Conservation (phyloP, 352 stramenopile species). For the Peronospora destructor region DNA sequence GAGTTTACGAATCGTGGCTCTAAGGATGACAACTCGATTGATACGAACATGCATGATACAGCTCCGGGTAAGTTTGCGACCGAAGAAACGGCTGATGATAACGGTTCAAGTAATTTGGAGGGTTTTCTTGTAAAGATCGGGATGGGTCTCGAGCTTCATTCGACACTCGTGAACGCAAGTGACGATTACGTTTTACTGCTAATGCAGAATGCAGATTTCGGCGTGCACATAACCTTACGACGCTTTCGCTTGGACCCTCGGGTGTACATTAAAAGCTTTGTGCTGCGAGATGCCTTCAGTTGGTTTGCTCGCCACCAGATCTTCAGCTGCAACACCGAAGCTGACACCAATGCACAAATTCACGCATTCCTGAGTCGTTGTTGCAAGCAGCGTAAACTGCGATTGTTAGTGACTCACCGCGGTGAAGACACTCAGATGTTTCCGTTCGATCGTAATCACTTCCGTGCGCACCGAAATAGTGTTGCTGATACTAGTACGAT, state of each 20-base stretch:
- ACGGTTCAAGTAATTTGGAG: slow-evolving; percentile 20
- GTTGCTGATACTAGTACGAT: slow-evolving; percentile 3
- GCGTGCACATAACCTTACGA: slow-evolving; percentile 38
- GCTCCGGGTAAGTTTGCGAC: not conserved
- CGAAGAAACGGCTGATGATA: slow-evolving; percentile 1
- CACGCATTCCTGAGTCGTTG: slow-evolving; percentile 62
- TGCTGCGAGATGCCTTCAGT: slow-evolving; percentile 57
- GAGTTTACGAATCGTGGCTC: slow-evolving; percentile 1
- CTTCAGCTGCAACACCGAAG: slow-evolving; percentile 26
- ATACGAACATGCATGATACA: slow-evolving; percentile 3
- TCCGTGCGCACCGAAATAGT: slow-evolving; percentile 4
- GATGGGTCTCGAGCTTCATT: slow-evolving; percentile 46
- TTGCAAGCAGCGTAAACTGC: slow-evolving; percentile 66
- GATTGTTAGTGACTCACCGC: slow-evolving; percentile 54
- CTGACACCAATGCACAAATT: slow-evolving; percentile 24
- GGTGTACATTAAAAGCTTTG: slow-evolving; percentile 66
- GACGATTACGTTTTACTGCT: slow-evolving; percentile 73
- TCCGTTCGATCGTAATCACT: slow-evolving; percentile 20
- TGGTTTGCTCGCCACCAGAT: slow-evolving; percentile 53
- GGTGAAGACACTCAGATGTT: slow-evolving; percentile 51
- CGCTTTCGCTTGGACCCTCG: slow-evolving; percentile 69
- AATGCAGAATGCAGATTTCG: slow-evolving; percentile 51
- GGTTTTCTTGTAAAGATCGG: slow-evolving; percentile 42
- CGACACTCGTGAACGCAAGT: slow-evolving; percentile 35
- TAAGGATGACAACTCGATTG: slow-evolving; percentile 1